Percentiles rank a stretch among this genome's conserved stretches.
These are phyloP conservation scores for Warburgia ugandensis DNA, from an alignment of 164 flowering plant species.

Conservation along the genomic window DNA sequence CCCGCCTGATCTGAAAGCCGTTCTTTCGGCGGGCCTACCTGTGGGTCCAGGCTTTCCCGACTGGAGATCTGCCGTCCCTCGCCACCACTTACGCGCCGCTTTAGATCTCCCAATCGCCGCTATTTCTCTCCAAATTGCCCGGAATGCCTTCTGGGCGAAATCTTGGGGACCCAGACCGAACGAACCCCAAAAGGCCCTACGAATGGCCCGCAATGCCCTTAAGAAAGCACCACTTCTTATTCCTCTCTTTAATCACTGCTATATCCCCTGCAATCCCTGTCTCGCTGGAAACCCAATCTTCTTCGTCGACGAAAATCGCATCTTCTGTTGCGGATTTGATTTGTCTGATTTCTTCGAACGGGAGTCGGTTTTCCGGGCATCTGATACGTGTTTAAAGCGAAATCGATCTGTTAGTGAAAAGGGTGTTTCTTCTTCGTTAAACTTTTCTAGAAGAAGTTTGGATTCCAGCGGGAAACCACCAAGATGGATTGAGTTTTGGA, in stretches of 20 bases:
- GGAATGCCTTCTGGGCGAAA: conserved; percentile 73
- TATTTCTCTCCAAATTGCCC: conserved; percentile 67
- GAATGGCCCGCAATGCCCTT: conserved; percentile 57
- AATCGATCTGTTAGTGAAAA: too few species aligned
- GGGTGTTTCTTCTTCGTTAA: conserved; percentile 24
- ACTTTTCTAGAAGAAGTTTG: conserved; percentile 46
- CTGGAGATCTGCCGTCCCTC: conserved; percentile 87
- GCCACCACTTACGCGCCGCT: conserved; percentile 61
- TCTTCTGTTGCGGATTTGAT: conserved; percentile 81
- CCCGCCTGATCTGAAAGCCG: conserved; percentile 86
- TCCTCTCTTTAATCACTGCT: conserved; percentile 86
- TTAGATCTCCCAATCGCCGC: conserved; percentile 86
- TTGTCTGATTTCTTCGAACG: conserved; percentile 85
- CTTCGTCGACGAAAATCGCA: conserved; percentile 69
- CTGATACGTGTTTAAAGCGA: too few species aligned
- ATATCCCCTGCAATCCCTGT: conserved; percentile 77
- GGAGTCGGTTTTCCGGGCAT: conserved; percentile 37
- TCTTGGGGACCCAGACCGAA: conserved; percentile 83
- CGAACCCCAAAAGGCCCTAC: conserved; percentile 76
- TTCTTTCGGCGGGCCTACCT: conserved; percentile 76
- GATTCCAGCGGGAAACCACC: conserved; percentile 51
- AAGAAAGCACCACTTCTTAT: conserved; percentile 73
- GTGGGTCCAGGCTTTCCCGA: conserved; percentile 90
- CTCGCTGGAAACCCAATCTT: conserved; percentile 90
- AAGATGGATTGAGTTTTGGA: conserved; percentile 99